Evolutionary conservation across 1,139 yeast genomes (phyloP), one percentile per base, ranked within the genome.

Genomic region (Protomyces lactucae-debilis): DNA sequence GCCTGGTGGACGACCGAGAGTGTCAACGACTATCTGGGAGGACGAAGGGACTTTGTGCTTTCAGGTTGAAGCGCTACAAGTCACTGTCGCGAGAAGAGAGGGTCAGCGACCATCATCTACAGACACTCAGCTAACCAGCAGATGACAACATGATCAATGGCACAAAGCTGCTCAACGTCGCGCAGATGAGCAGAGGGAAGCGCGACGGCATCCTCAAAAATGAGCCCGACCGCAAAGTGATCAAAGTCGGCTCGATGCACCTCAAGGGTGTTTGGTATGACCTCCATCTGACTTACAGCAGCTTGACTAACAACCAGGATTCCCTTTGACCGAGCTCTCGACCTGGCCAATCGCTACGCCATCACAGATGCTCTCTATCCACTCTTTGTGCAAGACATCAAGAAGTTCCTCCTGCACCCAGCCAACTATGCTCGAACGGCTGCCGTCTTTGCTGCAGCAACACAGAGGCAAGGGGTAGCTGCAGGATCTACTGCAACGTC

Each of bases 21-120:
- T 92, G 68, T 89, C 96, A 61, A 91, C 97, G 28, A 90, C 97
- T 9, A 84, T 90, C 85, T 92, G 98, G 98, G 97, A 92, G 75
- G 97, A 92, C 74, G 97, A 92, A 73, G 88, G 90, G 71, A 92
- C 97, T 0, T 77, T 91, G 61, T 93, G 98, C 74, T 92, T 91
- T 77, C 97, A 92, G 76, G 97, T 92, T 39, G 97, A 91, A 73
- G 96, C 96, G 64, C 87, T 89, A 71, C 91, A 92, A 65, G 92
- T 91, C 64, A 83, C 90, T 25, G 97, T 92, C 40, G 97, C 93
- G 43, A 83, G 98, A 70, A 83, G 98, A 71, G 97, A 96, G 52
- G 63, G 55, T 57, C 46, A 16, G 57, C 28, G 5, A 14, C 36
- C 25, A 28, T 23, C 12, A 43, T 39, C 3, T 14, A 12, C 2